Evolutionary conservation across 2,329 filamentous ascomycete species (phyloP).

Genomic region (Triangularia setosa): DNA sequence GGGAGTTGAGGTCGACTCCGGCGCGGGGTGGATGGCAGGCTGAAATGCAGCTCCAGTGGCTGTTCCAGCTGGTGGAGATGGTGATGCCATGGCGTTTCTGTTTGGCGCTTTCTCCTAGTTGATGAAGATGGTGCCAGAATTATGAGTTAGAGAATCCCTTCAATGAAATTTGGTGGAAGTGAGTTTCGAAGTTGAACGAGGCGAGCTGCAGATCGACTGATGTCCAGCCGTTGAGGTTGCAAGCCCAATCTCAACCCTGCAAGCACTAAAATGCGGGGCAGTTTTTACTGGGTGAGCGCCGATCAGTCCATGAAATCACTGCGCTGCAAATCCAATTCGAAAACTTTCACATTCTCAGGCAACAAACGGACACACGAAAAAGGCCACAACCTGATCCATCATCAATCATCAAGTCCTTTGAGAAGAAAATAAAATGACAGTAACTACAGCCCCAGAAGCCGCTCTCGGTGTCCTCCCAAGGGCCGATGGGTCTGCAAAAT

Average conservation of each 20-base stretch:
- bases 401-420: background rate
- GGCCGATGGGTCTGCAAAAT: slow-evolving; percentile 76
- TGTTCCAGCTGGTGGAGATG: background rate
- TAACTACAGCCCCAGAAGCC: slow-evolving; percentile 46
- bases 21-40: slow-evolving; percentile 3
- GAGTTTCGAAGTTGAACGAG: slow-evolving; percentile 9
- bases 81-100: background rate
- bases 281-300: slow-evolving; percentile 8
- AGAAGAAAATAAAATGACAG: slow-evolving; percentile 38
- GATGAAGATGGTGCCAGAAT: slow-evolving; percentile 5
- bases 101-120: background rate
- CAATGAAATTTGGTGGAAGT: background rate
- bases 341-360: slow-evolving; percentile 10
- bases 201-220: slow-evolving; percentile 9
- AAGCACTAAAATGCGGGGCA: slow-evolving; percentile 23
- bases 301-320: slow-evolving; percentile 18
- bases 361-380: background rate
- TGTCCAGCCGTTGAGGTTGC: slow-evolving; percentile 9
- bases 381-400: background rate
- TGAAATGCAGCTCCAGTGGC: background rate
- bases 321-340: slow-evolving; percentile 19
- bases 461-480: slow-evolving; percentile 59
- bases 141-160: background rate
- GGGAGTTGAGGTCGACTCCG: background rate
- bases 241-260: slow-evolving; percentile 11